Base-by-base conservation (phyloP, 1,139 yeast genomes). In the Yamadazyma membranifaciens region DNA sequence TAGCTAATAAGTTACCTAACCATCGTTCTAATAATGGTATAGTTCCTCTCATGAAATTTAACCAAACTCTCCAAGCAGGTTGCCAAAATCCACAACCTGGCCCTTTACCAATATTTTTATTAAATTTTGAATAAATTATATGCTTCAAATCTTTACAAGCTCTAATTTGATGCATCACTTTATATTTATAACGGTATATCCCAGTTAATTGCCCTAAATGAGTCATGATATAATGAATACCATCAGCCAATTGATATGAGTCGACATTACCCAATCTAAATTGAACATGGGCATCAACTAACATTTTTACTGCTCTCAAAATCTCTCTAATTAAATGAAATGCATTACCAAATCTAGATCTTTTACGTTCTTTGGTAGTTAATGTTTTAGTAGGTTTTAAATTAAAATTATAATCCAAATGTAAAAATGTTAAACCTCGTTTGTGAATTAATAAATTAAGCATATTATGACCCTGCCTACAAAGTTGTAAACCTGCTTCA, bases 51-150 rank as follows among this genome's bases (percentile, higher is more conserved):
- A 92, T 65, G 60, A 92, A 92, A 44, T 83, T 87, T 3, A 94
- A 68, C 99, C 98, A 94, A 1, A 91, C 94, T 51, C 97, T 73
- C 98, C 98, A 92, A 1, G 96, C 87, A 0, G 98, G 98, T 56
- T 92, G 98, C 99, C 99, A 94, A 60, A 92, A 87, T 2, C 99
- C 99, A 67, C 95, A 87, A 0, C 99, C 99, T 1, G 98, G 98
- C 1, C 99, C 99, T 58, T 92, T 92, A 0, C 98, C 98, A 31
- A 94, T 86, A 31, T 77, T 74, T 28, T 66, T 65, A 56, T 94
- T 92, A 65, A 94, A 92, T 42, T 83, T 74, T 47, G 87, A 75
- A 57, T 92, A 92, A 1, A 92, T 84, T 10, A 91, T 81, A 59
- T 94, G 98, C 61, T 94, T 92, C 54, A 92, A 68, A 62, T 94